Evolutionary conservation across 2,329 filamentous ascomycete genomes (phyloP).

Genomic region (Pezicula carpinea): DNA sequence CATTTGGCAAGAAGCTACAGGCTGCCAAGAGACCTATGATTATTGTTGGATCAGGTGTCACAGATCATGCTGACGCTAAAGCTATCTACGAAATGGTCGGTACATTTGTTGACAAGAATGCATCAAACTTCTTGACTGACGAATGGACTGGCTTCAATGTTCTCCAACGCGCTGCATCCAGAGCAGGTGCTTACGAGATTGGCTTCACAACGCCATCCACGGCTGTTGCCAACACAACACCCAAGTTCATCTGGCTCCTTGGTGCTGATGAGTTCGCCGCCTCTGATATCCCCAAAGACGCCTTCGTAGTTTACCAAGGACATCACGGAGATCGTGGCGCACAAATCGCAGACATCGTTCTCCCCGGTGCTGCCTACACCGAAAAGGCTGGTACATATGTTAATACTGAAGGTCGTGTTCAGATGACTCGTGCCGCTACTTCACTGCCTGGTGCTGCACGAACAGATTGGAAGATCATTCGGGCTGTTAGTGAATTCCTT

Average conservation of each 20-base stretch:
- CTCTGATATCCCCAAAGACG: slow-evolving; percentile 86
- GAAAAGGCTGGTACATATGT: slow-evolving; percentile 96
- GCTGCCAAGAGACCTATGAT: slow-evolving; percentile 93
- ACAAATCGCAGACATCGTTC: slow-evolving; percentile 86
- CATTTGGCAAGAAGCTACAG: slow-evolving; percentile 89
- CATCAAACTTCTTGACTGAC: slow-evolving; percentile 76
- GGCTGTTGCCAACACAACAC: slow-evolving; percentile 74
- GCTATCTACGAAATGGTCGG: slow-evolving; percentile 90
- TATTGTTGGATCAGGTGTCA: slow-evolving; percentile 85
- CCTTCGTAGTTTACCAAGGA: slow-evolving; percentile 96
- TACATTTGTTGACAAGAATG: slow-evolving; percentile 88
- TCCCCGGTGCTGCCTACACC: slow-evolving; percentile 92
- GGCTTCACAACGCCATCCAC: slow-evolving; percentile 86
- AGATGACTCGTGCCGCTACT: slow-evolving; percentile 87
- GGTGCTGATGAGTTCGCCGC: slow-evolving; percentile 88
- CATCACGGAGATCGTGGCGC: slow-evolving; percentile 95
- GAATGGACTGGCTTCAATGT: slow-evolving; percentile 99
- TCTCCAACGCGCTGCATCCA: slow-evolving; percentile 87
- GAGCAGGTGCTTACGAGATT: slow-evolving; percentile 90
- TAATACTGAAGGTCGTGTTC: slow-evolving; percentile 95
- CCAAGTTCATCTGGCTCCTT: slow-evolving; percentile 96
- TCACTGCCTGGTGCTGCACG: slow-evolving; percentile 83
- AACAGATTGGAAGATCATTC: slow-evolving; percentile 98
- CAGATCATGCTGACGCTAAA: slow-evolving; percentile 87
- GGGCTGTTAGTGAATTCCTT: slow-evolving; percentile 87